These are phyloP conservation scores for Thinopyrum elongatum DNA, from an alignment of 176 grass and related monocot species.

Conservation along the genomic window DNA sequence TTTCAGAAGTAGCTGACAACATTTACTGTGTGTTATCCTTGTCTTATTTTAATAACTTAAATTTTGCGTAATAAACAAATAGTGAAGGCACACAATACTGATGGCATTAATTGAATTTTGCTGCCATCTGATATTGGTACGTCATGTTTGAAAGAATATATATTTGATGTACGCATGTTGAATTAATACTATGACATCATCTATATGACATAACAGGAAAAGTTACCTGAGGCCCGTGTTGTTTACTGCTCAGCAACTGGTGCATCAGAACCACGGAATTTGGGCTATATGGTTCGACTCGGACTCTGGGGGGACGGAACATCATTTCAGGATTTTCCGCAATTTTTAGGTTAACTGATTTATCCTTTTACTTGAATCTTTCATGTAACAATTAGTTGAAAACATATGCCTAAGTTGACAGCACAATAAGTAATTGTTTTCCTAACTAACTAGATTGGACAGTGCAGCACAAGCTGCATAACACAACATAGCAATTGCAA, in stretches of 20 bases:
- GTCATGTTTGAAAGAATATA: constrained; percentile 21
- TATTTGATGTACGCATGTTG: constrained; percentile 16
- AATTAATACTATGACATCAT: constrained; percentile 29
- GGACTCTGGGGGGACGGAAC: constrained; percentile 93
- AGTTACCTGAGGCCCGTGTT: constrained; percentile 78
- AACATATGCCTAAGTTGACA: not conserved
- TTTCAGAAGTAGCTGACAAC: not conserved
- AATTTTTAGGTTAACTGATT: constrained; percentile 76
- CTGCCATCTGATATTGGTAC: not conserved
- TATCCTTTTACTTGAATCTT: constrained; percentile 13
- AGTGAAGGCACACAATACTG: not conserved
- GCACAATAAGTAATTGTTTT: not conserved
- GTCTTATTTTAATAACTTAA: constrained; percentile 10
- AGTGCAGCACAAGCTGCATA: not conserved
- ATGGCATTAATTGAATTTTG: not conserved
- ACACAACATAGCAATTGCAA: not conserved
- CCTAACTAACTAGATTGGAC: not conserved
- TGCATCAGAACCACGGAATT: constrained; percentile 96
- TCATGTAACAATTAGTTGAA: not conserved
- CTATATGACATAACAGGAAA: constrained; percentile 58
- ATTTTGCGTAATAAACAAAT: not conserved
- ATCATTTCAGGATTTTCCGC: constrained; percentile 67
- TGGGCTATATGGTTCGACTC: constrained; percentile 98
- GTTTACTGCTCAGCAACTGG: constrained; percentile 99
- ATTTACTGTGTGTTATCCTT: not conserved